Conservation (phyloP, 345 rosid genomes). For the Erodium maritimum region DNA sequence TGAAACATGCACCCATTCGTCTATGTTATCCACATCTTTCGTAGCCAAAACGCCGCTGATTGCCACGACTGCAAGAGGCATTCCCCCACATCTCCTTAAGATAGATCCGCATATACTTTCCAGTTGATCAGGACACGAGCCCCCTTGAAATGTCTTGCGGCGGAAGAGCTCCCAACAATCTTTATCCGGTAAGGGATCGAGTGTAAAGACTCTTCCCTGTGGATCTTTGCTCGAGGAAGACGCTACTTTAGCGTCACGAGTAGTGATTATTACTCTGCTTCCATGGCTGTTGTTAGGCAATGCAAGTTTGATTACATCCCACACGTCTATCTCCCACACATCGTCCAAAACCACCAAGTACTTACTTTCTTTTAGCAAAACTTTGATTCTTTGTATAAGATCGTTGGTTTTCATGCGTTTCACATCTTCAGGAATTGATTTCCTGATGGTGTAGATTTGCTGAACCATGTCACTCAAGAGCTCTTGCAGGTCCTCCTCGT, state of each 20-base stretch:
- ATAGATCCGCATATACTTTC: constrained; percentile 9
- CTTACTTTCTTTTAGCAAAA: neutral
- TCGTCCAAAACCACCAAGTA: constrained; percentile 20
- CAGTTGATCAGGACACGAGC: constrained; percentile 9
- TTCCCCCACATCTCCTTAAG: constrained; percentile 14
- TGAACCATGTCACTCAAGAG: constrained; percentile 11
- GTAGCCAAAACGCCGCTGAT: constrained; percentile 21
- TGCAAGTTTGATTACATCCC: constrained; percentile 14
- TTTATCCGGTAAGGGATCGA: constrained; percentile 8
- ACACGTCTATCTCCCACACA: constrained; percentile 10
- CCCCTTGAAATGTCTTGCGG: constrained; percentile 11
- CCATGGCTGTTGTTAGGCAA: constrained; percentile 10
- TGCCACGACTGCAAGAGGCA: constrained; percentile 20
- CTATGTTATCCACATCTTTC: constrained; percentile 7
- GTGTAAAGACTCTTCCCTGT: constrained; percentile 5
- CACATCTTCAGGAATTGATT: constrained; percentile 4
- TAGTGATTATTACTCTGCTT: constrained; percentile 19
- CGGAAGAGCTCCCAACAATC: constrained; percentile 14
- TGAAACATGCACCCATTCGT: constrained; percentile 27
- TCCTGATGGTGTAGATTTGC: neutral
- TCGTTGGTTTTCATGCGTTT: neutral
- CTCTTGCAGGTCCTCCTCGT: constrained; percentile 10
- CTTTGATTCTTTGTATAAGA: constrained; percentile 3
- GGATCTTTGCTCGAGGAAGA: constrained; percentile 8
- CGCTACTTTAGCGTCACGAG: constrained; percentile 12